Evolutionary conservation across 2,329 filamentous ascomycete species (phyloP), one percentile per base, ranked within the genome.

Genomic region (Paecilomyces sp.): DNA sequence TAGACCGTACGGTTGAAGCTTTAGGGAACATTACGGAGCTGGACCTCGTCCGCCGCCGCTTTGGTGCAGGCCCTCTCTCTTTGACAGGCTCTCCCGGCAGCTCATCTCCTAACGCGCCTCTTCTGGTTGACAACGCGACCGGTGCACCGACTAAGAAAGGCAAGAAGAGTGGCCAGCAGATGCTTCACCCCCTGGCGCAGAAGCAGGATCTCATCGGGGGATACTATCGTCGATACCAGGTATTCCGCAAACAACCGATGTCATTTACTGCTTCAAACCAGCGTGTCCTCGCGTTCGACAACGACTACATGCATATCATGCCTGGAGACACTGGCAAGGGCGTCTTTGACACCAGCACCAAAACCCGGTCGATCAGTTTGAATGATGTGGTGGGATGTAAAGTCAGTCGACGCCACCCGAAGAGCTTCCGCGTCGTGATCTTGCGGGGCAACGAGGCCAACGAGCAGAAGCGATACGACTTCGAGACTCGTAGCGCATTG

Each of bases 391-490:
- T 88, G 0, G 85, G 85, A 1, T 85, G 83, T 62, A 88, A 88
- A 68, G 84, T 88, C 55, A 85, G 82, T 66, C 80, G 84, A 61
- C 82, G 85, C 62, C 85, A 88, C 69, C 83, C 84, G 8, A 85
- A 85, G 72, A 85, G 84, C 66, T 85, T 88, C 65, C 75, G 84
- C 25, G 80, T 88, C 9, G 76, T 87, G 51, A 83, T 88, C 18
- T 82, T 84, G 59, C 78, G 83, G 63, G 81, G 85, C 63, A 80
- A 82, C 54, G 85, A 88, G 71, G 81, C 84, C 65, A 80, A 80
- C 31, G 85, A 88, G 71, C 84, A 83, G 64, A 88, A 88, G 72
- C 71, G 85, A 63, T 88, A 88, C 71, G 85, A 88, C 66, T 88
- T 88, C 70, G 85, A 88, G 70, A 83, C 85, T 52, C 76, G 77